Conservation (phyloP, 306 rosid genomes). For the Quercus variabilis region DNA sequence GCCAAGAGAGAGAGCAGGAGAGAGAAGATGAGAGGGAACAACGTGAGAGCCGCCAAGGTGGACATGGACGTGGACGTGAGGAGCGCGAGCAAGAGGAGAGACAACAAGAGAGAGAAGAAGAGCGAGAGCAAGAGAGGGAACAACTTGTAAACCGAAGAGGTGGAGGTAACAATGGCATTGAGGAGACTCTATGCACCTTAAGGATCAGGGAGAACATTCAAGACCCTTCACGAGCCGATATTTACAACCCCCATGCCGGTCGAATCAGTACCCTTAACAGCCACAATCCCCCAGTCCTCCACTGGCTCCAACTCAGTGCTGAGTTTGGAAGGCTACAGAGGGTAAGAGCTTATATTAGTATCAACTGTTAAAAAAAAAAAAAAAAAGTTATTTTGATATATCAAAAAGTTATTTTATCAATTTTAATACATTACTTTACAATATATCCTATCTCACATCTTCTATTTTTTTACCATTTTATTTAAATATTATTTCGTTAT, state of each 20-base stretch:
- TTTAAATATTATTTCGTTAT: too few relatives aligned
- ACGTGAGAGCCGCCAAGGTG: background rate
- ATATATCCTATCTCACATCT: rapidly evolving
- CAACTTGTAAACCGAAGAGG: background rate
- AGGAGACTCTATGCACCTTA: too few relatives aligned
- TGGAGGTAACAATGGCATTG: background rate
- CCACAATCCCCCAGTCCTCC: constrained; percentile 36
- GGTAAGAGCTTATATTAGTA: too few relatives aligned
- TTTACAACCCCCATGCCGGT: constrained; percentile 38
- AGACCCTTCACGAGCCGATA: constrained; percentile 25
- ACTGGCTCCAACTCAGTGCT: background rate
- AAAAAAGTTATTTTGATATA: too few relatives aligned
- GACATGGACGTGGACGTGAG: too few relatives aligned
- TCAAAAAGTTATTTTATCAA: too few relatives aligned
- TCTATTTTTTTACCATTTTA: too few relatives aligned
- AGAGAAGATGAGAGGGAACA: background rate
- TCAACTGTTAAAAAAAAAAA: too few relatives aligned
- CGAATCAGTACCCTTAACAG: constrained; percentile 37
- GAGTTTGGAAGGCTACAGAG: too few relatives aligned
- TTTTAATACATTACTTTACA: rapidly evolving
- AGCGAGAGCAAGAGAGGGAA: too few relatives aligned
- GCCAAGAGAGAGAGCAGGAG: background rate
- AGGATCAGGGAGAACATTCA: constrained; percentile 37
- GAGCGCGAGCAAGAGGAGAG: too few relatives aligned
- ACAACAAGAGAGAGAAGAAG: too few relatives aligned